Conservation (phyloP, 2,329 filamentous ascomycete species). For the Mollisiaceae sp. region DNA sequence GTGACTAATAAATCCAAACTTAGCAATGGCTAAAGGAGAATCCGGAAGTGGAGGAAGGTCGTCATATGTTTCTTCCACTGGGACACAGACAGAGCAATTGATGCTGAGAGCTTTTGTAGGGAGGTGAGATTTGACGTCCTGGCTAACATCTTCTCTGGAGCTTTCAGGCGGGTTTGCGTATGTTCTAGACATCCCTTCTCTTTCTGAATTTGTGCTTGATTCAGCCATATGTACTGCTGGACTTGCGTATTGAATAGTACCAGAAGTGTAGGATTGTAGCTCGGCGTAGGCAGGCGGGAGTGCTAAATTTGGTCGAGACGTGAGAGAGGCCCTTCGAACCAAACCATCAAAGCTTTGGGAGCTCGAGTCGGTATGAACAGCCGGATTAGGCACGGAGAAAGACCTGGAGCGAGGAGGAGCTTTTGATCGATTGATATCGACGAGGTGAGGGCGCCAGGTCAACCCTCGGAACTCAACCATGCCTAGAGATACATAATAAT, state of each 20-base stretch:
- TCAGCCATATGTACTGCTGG: neutral
- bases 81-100: neutral
- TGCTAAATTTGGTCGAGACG: neutral
- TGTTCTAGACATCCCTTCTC: constrained; percentile 3
- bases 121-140: constrained; percentile 2
- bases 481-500: constrained; percentile 24
- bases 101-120: neutral
- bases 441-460: constrained; percentile 23
- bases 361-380: neutral
- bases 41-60: constrained; percentile 21
- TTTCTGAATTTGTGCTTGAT: neutral
- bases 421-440: constrained; percentile 15
- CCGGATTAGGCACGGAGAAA: neutral
- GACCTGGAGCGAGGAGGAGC: constrained; percentile 11
- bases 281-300: neutral
- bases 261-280: neutral
- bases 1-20: constrained; percentile 19
- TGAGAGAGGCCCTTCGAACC: neutral
- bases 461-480: constrained; percentile 24
- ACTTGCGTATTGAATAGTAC: neutral
- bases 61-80: neutral
- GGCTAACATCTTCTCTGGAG: constrained; percentile 3
- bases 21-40: constrained; percentile 18
- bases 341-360: neutral
- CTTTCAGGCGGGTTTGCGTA: constrained; percentile 6